Percentiles rank a stretch among this genome's conserved stretches.
These are phyloP conservation scores for Russula brevipes DNA, from an alignment of 768 basidiomycete genomes.

Conservation along the genomic window DNA sequence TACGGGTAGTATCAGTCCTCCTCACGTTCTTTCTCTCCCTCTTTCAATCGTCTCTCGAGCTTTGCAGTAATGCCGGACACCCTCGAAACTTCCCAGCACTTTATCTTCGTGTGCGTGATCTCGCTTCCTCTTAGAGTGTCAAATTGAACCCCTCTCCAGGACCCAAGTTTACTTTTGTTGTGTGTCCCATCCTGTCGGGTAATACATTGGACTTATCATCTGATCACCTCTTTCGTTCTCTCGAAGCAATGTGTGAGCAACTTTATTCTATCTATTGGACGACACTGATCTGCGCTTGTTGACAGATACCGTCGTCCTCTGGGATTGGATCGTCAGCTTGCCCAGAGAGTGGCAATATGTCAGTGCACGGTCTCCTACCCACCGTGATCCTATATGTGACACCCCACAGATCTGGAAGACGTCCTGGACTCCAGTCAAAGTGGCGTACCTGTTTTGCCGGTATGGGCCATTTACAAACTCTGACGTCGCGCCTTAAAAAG, in stretches of 20 bases:
- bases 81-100: conserved; percentile 58
- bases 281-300: neutral
- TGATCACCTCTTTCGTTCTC: conserved; percentile 31
- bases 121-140: neutral
- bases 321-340: conserved; percentile 81
- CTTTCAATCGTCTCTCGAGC: neutral
- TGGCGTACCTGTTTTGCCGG: conserved; percentile 82
- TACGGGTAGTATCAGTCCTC: neutral
- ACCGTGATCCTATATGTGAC: conserved; percentile 8
- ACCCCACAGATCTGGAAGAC: conserved; percentile 70
- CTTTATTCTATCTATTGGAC: conserved; percentile 5
- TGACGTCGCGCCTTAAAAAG: neutral
- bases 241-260: conserved; percentile 52
- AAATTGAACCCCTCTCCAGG: conserved; percentile 26
- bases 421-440: conserved; percentile 78
- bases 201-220: conserved; percentile 24
- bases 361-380: conserved; percentile 27
- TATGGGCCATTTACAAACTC: conserved; percentile 32
- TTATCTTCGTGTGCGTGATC: conserved; percentile 61
- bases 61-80: conserved; percentile 39
- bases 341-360: conserved; percentile 77
- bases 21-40: neutral
- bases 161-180: conserved; percentile 82
- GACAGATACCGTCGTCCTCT: conserved; percentile 72
- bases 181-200: conserved; percentile 38